Evolutionary conservation across 768 basidiomycete genomes (phyloP), one percentile per base, ranked within the genome.

Genomic region (Nidularia pulvinata): DNA sequence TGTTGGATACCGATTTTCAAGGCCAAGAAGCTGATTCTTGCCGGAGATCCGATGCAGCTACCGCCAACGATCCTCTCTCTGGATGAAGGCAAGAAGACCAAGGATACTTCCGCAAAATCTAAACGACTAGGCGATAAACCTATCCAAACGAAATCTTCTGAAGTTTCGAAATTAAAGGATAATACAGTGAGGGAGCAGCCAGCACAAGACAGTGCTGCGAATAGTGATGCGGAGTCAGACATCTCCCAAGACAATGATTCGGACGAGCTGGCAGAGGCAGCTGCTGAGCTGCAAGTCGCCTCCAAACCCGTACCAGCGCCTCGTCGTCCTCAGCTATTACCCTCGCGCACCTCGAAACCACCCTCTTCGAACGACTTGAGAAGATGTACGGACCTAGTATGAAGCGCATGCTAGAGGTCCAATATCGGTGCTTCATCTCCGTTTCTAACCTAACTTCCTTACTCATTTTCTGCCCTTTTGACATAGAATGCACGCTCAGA

Each of bases 1-100:
- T 98, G 95, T 71, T 98, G 96, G 95, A 83, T 98, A 33, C 95
- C 97, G 0, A 89, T 98, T 52, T 84, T 95, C 69, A 96, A 95
- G 67, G 90, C 86, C 1, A 89, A 86, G 72, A 96, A 94, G 66
- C 73, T 95, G 48, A 89, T 95, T 11, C 75, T 97, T 25, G 95
- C 95, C 1, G 96, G 96, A 0, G 96, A 98, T 69, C 95, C 95
- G 1, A 89, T 93, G 79, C 96, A 98, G 74, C 78, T 99, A 3
- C 95, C 95, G 0, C 96, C 96, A 0, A 99, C 96, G 0, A 84
- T 98, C 46, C 75, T 96, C 32, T 91, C 93, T 4, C 61, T 82
- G 6, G 73, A 84, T 54, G 67, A 73, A n/a, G 68, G 65, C 43
- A 59, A 64, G 49, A 66, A 65, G 39, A 53, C 61, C 46, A 46